phyloP scores from a whole-genome alignment of 768 basidiomycete species.

The Russula olivacea region DNA sequence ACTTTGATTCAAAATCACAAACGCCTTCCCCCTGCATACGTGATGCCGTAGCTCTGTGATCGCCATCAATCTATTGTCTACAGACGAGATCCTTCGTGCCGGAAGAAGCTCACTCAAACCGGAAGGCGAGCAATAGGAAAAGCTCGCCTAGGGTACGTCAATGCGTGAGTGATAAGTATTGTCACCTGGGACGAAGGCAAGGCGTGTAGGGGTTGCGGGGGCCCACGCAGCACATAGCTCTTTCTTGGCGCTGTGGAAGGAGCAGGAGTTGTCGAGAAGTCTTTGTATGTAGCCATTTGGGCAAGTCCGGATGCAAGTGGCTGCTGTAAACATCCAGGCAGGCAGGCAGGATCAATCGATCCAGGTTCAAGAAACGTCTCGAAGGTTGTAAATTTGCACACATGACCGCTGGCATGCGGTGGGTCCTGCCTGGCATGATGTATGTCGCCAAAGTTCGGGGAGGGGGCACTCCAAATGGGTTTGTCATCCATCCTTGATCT shows the following conservation, averaged over 20 bases:
- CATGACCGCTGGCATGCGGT: slow-evolving; percentile 10
- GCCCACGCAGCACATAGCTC: background rate
- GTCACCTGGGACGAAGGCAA: background rate
- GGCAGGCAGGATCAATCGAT: slow-evolving; percentile 3
- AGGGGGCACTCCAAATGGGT: background rate
- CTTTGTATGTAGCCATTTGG: slow-evolving; percentile 10
- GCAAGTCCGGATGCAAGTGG: slow-evolving; percentile 17
- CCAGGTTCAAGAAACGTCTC: background rate
- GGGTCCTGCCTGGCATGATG: slow-evolving; percentile 6
- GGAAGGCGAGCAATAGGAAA: slow-evolving; percentile 53
- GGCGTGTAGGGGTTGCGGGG: background rate
- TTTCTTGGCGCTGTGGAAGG: slow-evolving; percentile 1
- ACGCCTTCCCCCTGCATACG: slow-evolving; percentile 10
- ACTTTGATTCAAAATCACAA: background rate
- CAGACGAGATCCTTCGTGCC: slow-evolving; percentile 91
- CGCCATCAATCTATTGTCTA: slow-evolving; percentile 89
- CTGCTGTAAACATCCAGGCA: background rate
- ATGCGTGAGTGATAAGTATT: slow-evolving; percentile 4
- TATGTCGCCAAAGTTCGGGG: slow-evolving; percentile 8
- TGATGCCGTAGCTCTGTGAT: slow-evolving; percentile 66
- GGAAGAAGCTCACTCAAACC: slow-evolving; percentile 84
- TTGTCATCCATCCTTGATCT: background rate
- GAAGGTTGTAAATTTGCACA: slow-evolving; percentile 4
- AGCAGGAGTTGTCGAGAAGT: background rate
- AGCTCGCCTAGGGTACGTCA: background rate